phyloP scores from a whole-genome alignment of 768 basidiomycete genomes.

The Termitomyces sp. region DNA sequence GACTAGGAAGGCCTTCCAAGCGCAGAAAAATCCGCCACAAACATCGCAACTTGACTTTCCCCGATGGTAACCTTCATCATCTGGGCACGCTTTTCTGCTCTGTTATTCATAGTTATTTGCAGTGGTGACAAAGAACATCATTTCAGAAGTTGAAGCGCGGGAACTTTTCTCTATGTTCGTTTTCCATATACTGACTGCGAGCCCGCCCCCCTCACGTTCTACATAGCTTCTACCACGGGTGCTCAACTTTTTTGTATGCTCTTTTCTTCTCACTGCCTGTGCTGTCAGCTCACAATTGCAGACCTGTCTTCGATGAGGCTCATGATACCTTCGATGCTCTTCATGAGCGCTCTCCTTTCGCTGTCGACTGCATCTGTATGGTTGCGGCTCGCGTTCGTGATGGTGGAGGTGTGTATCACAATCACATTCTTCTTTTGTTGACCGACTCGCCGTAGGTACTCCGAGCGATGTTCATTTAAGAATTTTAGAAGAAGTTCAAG shows the following conservation, averaged over 20 bases:
- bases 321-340: slow-evolving; percentile 86
- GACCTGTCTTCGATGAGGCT: slow-evolving; percentile 78
- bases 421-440: neutral
- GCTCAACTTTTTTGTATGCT: slow-evolving; percentile 70
- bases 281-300: slow-evolving; percentile 16
- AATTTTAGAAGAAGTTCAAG: slow-evolving; percentile 82
- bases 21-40: slow-evolving; percentile 71
- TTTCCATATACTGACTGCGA: slow-evolving; percentile 9
- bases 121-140: slow-evolving; percentile 85
- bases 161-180: slow-evolving; percentile 83
- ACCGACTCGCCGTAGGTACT: slow-evolving; percentile 42
- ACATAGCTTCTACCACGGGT: slow-evolving; percentile 85
- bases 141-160: slow-evolving; percentile 79
- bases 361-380: slow-evolving; percentile 91
- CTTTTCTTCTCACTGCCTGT: slow-evolving; percentile 18
- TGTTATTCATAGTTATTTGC: slow-evolving; percentile 13
- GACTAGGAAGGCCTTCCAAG: slow-evolving; percentile 65
- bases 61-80: slow-evolving; percentile 55
- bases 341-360: slow-evolving; percentile 89
- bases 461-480: slow-evolving; percentile 70
- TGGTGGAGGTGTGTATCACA: slow-evolving; percentile 64
- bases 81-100: slow-evolving; percentile 6
- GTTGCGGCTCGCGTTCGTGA: slow-evolving; percentile 89
- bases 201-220: slow-evolving; percentile 15
- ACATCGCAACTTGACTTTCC: slow-evolving; percentile 60